Percentiles rank a stretch among this genome's conserved stretches.
Evolutionary conservation across 805 yeast species (phyloP).

Genomic region (Cyberlindnera sargentensis): DNA sequence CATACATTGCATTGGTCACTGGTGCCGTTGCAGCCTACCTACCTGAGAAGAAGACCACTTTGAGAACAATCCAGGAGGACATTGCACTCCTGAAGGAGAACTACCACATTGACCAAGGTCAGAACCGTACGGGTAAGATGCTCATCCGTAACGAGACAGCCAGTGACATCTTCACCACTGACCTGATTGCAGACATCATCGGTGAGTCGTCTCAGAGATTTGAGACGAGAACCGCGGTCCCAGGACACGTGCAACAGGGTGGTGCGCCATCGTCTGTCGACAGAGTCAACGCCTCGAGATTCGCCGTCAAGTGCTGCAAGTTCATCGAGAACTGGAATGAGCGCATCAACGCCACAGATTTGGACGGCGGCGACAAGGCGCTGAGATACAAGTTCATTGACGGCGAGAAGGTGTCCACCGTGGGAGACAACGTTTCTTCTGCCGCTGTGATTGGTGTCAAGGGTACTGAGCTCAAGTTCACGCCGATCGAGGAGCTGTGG

Average conservation of each 20-base stretch:
- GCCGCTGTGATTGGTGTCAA: conserved; percentile 61
- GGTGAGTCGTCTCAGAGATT: conserved; percentile 69
- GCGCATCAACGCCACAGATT: conserved; percentile 25
- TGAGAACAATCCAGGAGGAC: conserved; percentile 68
- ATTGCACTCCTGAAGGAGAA: conserved; percentile 60
- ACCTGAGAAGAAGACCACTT: conserved; percentile 75
- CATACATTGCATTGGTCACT: conserved; percentile 73
- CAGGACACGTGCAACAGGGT: conserved; percentile 99
- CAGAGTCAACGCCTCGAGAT: conserved; percentile 81
- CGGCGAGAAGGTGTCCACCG: conserved; percentile 41
- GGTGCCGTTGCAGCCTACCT: conserved; percentile 80
- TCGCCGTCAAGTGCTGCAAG: conserved; percentile 83
- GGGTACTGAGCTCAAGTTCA: conserved; percentile 57
- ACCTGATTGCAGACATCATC: conserved; percentile 76
- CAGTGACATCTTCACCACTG: conserved; percentile 74
- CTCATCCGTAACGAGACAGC: conserved; percentile 80
- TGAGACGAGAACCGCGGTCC: conserved; percentile 91
- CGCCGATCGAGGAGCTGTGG: conserved; percentile 51
- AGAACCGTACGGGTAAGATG: conserved; percentile 77
- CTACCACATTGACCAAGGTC: conserved; percentile 69
- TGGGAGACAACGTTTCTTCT: conserved; percentile 33
- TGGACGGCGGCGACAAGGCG: conserved; percentile 33
- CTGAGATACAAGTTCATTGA: conserved; percentile 45
- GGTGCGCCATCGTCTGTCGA: conserved; percentile 93
- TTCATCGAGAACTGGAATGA: conserved; percentile 66